These are phyloP conservation scores for Pythium dissotocum DNA, from an alignment of 352 stramenopile genomes.

Conservation along the genomic window DNA sequence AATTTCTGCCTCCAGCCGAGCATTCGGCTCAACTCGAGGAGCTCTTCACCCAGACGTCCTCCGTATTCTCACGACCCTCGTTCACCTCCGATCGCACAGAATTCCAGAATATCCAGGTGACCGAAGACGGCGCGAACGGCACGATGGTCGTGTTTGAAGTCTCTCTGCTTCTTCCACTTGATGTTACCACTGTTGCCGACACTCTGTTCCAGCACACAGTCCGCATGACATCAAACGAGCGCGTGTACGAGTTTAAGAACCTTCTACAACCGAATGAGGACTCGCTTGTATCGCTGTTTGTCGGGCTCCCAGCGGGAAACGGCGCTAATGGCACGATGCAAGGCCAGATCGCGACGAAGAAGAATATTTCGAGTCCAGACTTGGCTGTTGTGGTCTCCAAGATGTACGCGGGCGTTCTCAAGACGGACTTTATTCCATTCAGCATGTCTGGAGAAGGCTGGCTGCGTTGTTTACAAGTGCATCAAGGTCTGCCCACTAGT, in stretches of 20 bases:
- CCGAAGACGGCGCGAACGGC: neutral
- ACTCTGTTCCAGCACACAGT: slow-evolving; percentile 12
- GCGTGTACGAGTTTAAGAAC: slow-evolving; percentile 12
- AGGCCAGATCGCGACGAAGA: slow-evolving; percentile 13
- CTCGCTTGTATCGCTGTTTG: slow-evolving; percentile 14
- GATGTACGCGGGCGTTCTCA: slow-evolving; percentile 4
- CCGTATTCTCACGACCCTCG: neutral
- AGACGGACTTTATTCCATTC: neutral
- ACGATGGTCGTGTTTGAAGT: neutral
- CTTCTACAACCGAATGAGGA: neutral
- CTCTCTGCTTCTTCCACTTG: slow-evolving; percentile 3
- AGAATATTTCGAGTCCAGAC: neutral
- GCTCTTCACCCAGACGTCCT: neutral
- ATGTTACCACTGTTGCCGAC: slow-evolving; percentile 4
- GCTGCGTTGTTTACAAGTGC: slow-evolving; percentile 4
- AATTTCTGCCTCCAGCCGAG: neutral
- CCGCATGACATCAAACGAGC: slow-evolving; percentile 13
- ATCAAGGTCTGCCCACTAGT: neutral
- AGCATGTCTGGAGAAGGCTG: slow-evolving; percentile 4
- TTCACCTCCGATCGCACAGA: neutral
- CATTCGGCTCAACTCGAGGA: slow-evolving; percentile 6
- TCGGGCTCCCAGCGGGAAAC: neutral
- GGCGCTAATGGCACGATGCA: slow-evolving; percentile 6
- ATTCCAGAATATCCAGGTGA: slow-evolving; percentile 12
- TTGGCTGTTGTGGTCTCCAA: slow-evolving; percentile 4